Base-by-base conservation (phyloP, 2,329 filamentous ascomycete genomes). In the Aspergillus felis region DNA sequence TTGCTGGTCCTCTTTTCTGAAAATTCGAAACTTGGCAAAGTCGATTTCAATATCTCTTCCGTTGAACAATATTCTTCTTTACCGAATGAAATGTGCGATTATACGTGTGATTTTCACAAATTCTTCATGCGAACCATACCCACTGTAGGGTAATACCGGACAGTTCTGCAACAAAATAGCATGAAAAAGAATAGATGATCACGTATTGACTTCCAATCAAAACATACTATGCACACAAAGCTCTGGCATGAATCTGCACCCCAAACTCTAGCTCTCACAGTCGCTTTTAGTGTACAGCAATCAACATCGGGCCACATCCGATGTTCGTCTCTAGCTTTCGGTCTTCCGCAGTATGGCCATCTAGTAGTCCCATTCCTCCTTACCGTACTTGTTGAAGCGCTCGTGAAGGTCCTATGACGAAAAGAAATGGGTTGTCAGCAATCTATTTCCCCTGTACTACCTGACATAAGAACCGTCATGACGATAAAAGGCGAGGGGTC, bases 331-430 rank as follows among this genome's bases (percentile, higher is more conserved):
- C 59, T 51, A 59, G 47, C 57, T 58, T 58, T 56, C 47, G 12
- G 27, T 51, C 46, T 46, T 24, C 48, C 41, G 57, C 53, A 57
- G 50, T 61, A 56, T 57, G 32, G 56, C 57, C 54, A 59, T 66
- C 59, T 70, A 75, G 65, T 74, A 75, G 64, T 75, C 73, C 64
- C 70, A 97, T 68, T 91, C 92, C 67, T 97, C 94, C 87, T 97
- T 97, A 78, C 94, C 94, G 87, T 91, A 97, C 84, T 99, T 99
- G 90, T 99, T 99, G 87, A 89, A 97, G 81, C 89, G 89, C 69
- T 99, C 94, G 81, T 99, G 94, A 64, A 97, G 86, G 71, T 88
- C 84, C 91, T 95, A 69, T 57, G 51, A 47, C 44, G 10, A 29
- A 14, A 46, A 29, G 49, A 57, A 46, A 24, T 22, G 20, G 29